Base-by-base conservation (phyloP, 306 rosid genomes). In the Prunus campanulata region DNA sequence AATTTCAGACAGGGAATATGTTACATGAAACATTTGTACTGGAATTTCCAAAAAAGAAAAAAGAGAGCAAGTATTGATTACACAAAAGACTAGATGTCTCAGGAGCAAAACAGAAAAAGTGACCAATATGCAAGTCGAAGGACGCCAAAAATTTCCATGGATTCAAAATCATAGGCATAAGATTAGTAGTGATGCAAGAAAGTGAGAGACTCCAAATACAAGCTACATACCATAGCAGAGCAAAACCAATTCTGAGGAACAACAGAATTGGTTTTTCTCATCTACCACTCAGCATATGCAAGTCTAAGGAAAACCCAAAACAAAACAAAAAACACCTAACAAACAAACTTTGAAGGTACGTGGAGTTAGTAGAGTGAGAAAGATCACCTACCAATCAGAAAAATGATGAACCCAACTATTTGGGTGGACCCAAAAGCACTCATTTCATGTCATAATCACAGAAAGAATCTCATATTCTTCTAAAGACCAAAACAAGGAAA, bases 321-420 rank as follows among this genome's bases (percentile, higher is more conserved):
- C 35, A 25, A 9, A 5, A 20, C 39, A 49, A 1, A 22, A 8
- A 22, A 1, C 32, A 25, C 18, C 42, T 5, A 35, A 7, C 44
- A 1, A 39, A 39, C 44, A 0, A 6, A 39, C 44, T 0, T 48
- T 56, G 27, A 22, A 18, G 24, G n/a, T 8, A 30, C 1, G 66
- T 55, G 18, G 35, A 66, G 56, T 27, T 0, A 5, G n/a, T 29
- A 11, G 1, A 11, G 46, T 32, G 52, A 61, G 69, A 71, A 46
- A 30, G 57, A 39, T 39, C 81, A 77, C 72, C 76, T 67, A 72
- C 72, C 79, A 61, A 60, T 72, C 25, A 67, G 35, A 7, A 22
- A 32, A 70, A 42, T 16, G 63, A 27, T 12, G 27, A 55, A 49
- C 54, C 68, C 18, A 2, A 70, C 19, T 11, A 7, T 8, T 13